phyloP scores from a whole-genome alignment of 1,284 basidiomycete species.

The Sporisorium graminicola region DNA sequence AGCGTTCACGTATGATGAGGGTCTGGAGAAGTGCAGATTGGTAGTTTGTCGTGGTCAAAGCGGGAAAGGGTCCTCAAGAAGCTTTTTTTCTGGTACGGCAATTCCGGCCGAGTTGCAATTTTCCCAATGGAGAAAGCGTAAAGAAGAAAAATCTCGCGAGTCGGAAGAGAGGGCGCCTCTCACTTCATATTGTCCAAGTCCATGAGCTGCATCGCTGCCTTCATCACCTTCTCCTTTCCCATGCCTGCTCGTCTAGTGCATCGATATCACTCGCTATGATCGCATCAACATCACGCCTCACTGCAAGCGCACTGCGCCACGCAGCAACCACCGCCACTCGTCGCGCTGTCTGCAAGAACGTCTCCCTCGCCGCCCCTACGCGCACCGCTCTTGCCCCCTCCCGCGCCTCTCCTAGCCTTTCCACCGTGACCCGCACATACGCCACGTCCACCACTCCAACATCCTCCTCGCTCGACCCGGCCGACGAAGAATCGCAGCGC shows the following conservation, averaged over 20 bases:
- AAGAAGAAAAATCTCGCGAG: slow-evolving; percentile 2
- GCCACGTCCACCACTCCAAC: slow-evolving; percentile 85
- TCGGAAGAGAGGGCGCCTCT: slow-evolving; percentile 1
- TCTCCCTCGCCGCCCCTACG: slow-evolving; percentile 5
- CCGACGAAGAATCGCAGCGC: slow-evolving; percentile 82
- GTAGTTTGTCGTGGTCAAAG: no score
- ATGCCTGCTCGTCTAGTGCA: background rate
- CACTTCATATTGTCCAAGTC: background rate
- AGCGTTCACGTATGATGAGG: background rate
- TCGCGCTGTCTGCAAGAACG: background rate
- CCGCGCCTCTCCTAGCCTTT: background rate
- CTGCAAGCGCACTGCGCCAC: slow-evolving; percentile 6
- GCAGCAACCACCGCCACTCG: background rate
- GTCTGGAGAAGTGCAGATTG: background rate
- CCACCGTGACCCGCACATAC: slow-evolving; percentile 71
- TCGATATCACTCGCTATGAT: slow-evolving; percentile 20
- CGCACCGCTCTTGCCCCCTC: background rate
- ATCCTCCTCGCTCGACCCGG: slow-evolving; percentile 84
- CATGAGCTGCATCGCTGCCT: background rate
- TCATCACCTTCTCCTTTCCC: background rate
- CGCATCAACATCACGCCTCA: slow-evolving; percentile 26
- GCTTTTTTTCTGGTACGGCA: background rate
- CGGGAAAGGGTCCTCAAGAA: background rate
- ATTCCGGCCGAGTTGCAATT: slow-evolving; percentile 15
- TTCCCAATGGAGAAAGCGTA: no score